Conservation (phyloP, 495 filamentous ascomycete species). For the Ramalina intermedia region DNA sequence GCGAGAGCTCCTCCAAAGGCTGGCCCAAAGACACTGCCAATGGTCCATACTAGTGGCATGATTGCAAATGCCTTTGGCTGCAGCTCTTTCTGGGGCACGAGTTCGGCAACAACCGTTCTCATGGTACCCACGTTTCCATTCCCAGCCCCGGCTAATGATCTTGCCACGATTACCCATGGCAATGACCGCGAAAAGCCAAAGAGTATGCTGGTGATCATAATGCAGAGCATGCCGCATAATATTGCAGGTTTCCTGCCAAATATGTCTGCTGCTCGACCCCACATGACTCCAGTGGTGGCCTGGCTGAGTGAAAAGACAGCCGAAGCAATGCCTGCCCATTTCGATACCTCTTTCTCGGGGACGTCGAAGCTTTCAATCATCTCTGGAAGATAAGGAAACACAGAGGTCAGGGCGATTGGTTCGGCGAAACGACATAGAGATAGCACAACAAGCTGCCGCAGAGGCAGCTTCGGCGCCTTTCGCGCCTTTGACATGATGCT, state of each 20-base stretch:
- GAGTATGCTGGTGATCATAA: conserved; percentile 55
- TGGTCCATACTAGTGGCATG: conserved; percentile 68
- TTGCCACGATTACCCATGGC: conserved; percentile 52
- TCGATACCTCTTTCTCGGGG: conserved; percentile 54
- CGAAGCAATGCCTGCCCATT: conserved; percentile 61
- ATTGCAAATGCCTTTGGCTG: conserved; percentile 72
- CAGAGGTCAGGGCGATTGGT: conserved; percentile 26
- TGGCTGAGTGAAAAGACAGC: conserved; percentile 62
- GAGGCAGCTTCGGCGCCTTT: conserved; percentile 26
- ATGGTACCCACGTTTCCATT: conserved; percentile 75
- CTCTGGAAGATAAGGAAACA: conserved; percentile 76
- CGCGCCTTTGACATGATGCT: conserved; percentile 1
- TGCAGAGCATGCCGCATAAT: conserved; percentile 51
- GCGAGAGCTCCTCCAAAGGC: conserved; percentile 76
- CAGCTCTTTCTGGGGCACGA: conserved; percentile 68
- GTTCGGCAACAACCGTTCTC: conserved; percentile 67
- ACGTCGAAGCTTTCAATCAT: conserved; percentile 73
- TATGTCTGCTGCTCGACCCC: conserved; percentile 64
- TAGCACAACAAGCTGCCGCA: conserved; percentile 43
- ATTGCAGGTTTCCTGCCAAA: conserved; percentile 66
- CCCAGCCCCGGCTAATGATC: conserved; percentile 52
- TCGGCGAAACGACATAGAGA: conserved; percentile 72
- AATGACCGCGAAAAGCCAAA: conserved; percentile 69
- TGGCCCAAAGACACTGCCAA: conserved; percentile 80
- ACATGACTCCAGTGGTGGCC: conserved; percentile 56